phyloP scores from a whole-genome alignment of 805 yeast genomes.

The Zygosaccharomyces bailii region DNA sequence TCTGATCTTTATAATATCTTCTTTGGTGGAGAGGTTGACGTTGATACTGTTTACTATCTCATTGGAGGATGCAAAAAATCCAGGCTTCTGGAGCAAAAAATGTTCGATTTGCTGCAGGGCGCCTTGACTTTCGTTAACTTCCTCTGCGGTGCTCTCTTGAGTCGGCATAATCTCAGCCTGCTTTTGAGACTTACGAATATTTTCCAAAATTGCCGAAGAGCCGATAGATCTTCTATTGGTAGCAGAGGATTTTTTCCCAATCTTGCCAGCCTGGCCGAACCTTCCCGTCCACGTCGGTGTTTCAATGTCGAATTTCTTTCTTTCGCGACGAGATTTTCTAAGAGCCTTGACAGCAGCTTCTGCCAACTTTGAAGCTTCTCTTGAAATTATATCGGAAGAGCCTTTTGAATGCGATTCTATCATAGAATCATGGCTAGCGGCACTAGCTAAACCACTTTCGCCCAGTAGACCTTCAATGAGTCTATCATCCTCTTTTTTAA shows the following conservation, averaged over 20 bases:
- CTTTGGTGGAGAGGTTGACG: slow-evolving; percentile 43
- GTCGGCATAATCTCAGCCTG: slow-evolving; percentile 13
- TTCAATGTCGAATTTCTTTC: slow-evolving; percentile 52
- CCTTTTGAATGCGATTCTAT: slow-evolving; percentile 45
- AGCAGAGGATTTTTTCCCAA: slow-evolving; percentile 25
- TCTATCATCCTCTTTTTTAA: slow-evolving; percentile 52
- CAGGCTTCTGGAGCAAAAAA: slow-evolving; percentile 39
- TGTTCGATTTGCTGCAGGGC: slow-evolving; percentile 34
- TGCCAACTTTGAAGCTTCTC: slow-evolving; percentile 59
- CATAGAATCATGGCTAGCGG: slow-evolving; percentile 75
- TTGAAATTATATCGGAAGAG: slow-evolving; percentile 43
- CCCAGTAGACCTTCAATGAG: slow-evolving; percentile 75
- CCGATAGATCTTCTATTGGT: slow-evolving; percentile 14
- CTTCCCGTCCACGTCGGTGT: slow-evolving; percentile 96
- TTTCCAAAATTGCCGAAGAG: slow-evolving; percentile 28
- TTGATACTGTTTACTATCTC: slow-evolving; percentile 42
- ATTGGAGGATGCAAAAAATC: slow-evolving; percentile 46
- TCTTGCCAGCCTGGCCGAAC: slow-evolving; percentile 78
- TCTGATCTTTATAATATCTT: slow-evolving; percentile 58
- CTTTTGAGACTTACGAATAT: slow-evolving; percentile 20
- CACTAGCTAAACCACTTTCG: slow-evolving; percentile 62
- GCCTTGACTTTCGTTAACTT: slow-evolving; percentile 7
- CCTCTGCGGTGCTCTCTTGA: slow-evolving; percentile 8
- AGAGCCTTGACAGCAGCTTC: slow-evolving; percentile 53
- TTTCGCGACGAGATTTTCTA: slow-evolving; percentile 48